Evolutionary conservation across 1,284 basidiomycete genomes (phyloP), one percentile per base, ranked within the genome.

Genomic region (Sphaerobolus stellatus): DNA sequence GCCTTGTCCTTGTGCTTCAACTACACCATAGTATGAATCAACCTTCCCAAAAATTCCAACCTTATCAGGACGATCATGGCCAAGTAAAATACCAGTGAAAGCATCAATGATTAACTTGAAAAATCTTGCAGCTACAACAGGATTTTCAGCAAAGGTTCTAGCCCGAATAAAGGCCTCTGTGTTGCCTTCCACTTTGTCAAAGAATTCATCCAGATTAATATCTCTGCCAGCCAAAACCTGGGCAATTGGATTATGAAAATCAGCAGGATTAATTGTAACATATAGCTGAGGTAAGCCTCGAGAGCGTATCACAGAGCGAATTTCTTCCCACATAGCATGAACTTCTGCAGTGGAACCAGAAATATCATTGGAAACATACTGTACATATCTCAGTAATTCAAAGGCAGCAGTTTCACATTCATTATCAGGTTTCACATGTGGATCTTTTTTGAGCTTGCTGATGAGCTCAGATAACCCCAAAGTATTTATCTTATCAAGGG

Each of bases 1-100:
- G 0, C 75, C 72, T 8, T 68, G 50, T 1, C 75, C 75, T 60
- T 77, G 75, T 1, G 73, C 69, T 56, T 77, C 74, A 0, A 77
- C 71, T 7, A 58, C 22, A 0, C 74, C 73, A 30, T 52, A 52
- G n/a, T 52, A 52, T 6, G 40, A 44, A 2, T 52, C 30, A 1
- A 76, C 54, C 1, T 72, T 47, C 1, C 74, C 73, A 3, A 59
- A 60, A 14, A 63, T 52, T 1, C 57, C 3, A 16, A 59, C 40
- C 14, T 36, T n/a, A 9, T 58, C n/a, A 16, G 58, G 56, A 0
- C 58, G 41, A 53, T 67, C 62, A 56, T 53, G 68, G 0, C 57
- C 58, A 1, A 75, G 54, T 2, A 74, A 8, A 6, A 50, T 40
- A 7, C 52, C 52, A 24, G 75, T 64, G 58, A 76, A 75, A 0